Evolutionary conservation across 345 rosid species (phyloP).

Genomic region (Clarkia xantiana): DNA sequence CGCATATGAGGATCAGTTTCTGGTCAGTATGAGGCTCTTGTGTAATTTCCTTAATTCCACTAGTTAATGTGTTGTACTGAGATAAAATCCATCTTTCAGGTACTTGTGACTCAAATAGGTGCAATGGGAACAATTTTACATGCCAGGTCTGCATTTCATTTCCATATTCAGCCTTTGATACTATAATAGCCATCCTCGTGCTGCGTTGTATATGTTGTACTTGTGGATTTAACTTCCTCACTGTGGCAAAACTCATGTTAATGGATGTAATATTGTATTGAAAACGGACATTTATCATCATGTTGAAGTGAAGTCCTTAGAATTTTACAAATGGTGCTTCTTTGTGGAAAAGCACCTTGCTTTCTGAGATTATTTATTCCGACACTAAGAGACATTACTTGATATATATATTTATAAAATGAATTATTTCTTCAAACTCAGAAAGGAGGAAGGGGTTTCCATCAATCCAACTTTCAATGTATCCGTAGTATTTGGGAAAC

Average conservation of each 20-base stretch:
- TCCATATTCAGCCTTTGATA: background rate
- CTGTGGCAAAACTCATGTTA: no score
- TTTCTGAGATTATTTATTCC: no score
- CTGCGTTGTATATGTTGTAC: no score
- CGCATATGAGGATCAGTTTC: slow-evolving; percentile 60
- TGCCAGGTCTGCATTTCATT: slow-evolving; percentile 38
- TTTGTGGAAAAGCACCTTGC: no score
- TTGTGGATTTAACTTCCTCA: no score
- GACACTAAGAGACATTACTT: no score
- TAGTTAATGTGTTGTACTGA: background rate
- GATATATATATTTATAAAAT: background rate
- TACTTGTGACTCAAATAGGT: slow-evolving; percentile 76
- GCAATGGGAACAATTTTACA: slow-evolving; percentile 77
- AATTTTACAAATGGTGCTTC: no score
- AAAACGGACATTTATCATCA: no score
- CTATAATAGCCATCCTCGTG: background rate
- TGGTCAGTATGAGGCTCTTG: slow-evolving; percentile 34
- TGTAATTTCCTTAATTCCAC: background rate
- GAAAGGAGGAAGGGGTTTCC: slow-evolving; percentile 85
- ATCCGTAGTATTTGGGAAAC: slow-evolving; percentile 78
- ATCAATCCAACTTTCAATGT: slow-evolving; percentile 62
- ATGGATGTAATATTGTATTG: no score
- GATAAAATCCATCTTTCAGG: slow-evolving; percentile 27
- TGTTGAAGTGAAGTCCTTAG: no score
- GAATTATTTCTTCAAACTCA: slow-evolving; percentile 14